Percentiles rank a stretch among this genome's conserved stretches.
phyloP scores from a whole-genome alignment of 768 basidiomycete genomes.

The Suillus subaureus region DNA sequence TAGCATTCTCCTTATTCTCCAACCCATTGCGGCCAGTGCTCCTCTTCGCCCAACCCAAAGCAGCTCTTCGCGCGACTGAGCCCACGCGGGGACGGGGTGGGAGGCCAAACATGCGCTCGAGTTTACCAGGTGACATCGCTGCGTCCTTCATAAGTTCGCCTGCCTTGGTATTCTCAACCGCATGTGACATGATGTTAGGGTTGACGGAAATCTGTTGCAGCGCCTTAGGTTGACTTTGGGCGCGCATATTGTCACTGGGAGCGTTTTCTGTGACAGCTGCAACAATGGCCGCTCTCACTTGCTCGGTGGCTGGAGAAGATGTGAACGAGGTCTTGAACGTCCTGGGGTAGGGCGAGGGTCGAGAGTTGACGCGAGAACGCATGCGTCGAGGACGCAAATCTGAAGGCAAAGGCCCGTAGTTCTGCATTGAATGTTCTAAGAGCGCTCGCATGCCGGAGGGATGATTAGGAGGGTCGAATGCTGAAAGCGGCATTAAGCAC shows the following conservation, averaged over 20 bases:
- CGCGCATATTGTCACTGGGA: constrained; percentile 18
- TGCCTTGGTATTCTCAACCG: constrained; percentile 39
- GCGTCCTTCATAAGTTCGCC: constrained; percentile 34
- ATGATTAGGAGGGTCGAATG: constrained; percentile 70
- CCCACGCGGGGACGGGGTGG: constrained; percentile 51
- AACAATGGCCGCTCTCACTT: constrained; percentile 29
- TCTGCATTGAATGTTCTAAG: constrained; percentile 71
- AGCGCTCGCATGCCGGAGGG: constrained; percentile 71
- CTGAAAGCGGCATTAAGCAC: constrained; percentile 37
- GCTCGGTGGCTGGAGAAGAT: constrained; percentile 36
- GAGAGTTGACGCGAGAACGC: constrained; percentile 69
- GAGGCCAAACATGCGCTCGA: constrained; percentile 25
- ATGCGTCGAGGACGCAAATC: constrained; percentile 64
- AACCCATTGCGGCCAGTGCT: constrained; percentile 50
- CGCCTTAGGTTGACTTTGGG: constrained; percentile 24
- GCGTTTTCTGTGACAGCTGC: constrained; percentile 23
- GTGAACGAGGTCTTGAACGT: constrained; percentile 48
- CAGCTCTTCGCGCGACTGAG: constrained; percentile 56
- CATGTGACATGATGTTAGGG: constrained; percentile 40
- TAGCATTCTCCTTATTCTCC: constrained; percentile 53
- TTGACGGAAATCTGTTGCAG: constrained; percentile 51
- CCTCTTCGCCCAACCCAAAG: constrained; percentile 67
- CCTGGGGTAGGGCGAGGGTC: constrained; percentile 75
- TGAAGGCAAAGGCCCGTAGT: constrained; percentile 71
- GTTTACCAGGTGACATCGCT: constrained; percentile 30